phyloP scores from a whole-genome alignment of 2,329 filamentous ascomycete species.

The Harringtonia aguacate region DNA sequence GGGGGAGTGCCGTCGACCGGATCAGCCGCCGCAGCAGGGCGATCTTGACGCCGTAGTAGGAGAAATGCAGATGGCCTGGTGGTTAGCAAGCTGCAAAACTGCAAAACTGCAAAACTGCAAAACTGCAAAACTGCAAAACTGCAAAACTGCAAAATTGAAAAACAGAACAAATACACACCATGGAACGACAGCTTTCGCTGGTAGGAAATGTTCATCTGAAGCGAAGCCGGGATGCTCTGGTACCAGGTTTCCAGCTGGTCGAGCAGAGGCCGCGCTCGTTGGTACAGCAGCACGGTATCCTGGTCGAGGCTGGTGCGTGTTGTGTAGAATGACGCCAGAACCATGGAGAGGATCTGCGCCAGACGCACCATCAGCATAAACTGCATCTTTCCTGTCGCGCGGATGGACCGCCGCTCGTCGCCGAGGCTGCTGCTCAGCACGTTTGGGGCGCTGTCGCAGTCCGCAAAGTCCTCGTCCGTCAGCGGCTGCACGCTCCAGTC shows the following conservation, averaged over 20 bases:
- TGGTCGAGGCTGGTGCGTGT: slow-evolving; percentile 15
- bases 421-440: background rate
- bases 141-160: too few relatives aligned
- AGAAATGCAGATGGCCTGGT: slow-evolving; percentile 28
- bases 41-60: slow-evolving; percentile 35
- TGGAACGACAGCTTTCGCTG: slow-evolving; percentile 29
- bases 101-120: too few relatives aligned
- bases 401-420: slow-evolving; percentile 19
- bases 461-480: slow-evolving; percentile 12
- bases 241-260: slow-evolving; percentile 21
- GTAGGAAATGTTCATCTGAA: slow-evolving; percentile 31
- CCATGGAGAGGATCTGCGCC: slow-evolving; percentile 32
- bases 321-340: slow-evolving; percentile 34
- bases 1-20: slow-evolving; percentile 19
- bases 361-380: slow-evolving; percentile 36
- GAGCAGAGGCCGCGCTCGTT: slow-evolving; percentile 34
- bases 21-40: slow-evolving; percentile 34
- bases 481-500: slow-evolving; percentile 35
- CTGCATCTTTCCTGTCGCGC: slow-evolving; percentile 17
- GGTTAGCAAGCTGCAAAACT: too few relatives aligned
- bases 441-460: slow-evolving; percentile 4
- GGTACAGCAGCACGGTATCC: too few relatives aligned
- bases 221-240: slow-evolving; percentile 25
- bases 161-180: too few relatives aligned
- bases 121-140: too few relatives aligned